Conservation (phyloP, 352 stramenopile genomes). For the Halophytophthora batemanensis region DNA sequence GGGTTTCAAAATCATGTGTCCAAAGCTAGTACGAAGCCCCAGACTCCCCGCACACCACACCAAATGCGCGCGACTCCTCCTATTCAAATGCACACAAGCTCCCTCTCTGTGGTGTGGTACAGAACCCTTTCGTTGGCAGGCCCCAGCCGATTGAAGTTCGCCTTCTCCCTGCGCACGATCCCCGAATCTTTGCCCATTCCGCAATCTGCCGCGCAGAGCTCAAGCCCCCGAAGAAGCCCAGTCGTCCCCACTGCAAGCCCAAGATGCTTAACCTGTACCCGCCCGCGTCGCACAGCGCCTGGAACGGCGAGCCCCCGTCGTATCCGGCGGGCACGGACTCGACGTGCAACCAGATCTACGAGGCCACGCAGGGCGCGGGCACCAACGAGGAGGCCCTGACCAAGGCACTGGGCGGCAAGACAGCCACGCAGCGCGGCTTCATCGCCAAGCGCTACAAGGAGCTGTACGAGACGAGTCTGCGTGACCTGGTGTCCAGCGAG, state of each 20-base stretch:
- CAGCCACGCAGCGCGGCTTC: conserved; percentile 52
- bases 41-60: too few relatives aligned
- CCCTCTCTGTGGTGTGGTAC: too few relatives aligned
- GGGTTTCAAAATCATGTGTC: too few relatives aligned
- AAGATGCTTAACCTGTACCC: conserved; percentile 83
- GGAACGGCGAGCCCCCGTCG: conserved; percentile 40
- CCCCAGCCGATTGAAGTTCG: too few relatives aligned
- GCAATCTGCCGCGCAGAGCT: conserved; percentile 16
- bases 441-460: conserved; percentile 73
- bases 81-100: too few relatives aligned
- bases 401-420: conserved; percentile 60
- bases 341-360: conserved; percentile 54
- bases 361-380: conserved; percentile 64
- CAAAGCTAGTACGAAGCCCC: too few relatives aligned
- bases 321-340: conserved; percentile 56
- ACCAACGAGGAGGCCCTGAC: conserved; percentile 63
- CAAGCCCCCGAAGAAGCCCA: conserved; percentile 16
- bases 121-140: too few relatives aligned
- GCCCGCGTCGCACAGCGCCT: conserved; percentile 58
- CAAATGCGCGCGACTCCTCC: too few relatives aligned
- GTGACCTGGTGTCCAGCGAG: conserved; percentile 59
- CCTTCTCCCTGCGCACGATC: too few relatives aligned
- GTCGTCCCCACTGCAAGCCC: background rate
- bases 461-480: conserved; percentile 58
- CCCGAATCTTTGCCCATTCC: conserved; percentile 10